Conservation (phyloP, 176 grass and related monocot species). For the Carex myosuroides region DNA sequence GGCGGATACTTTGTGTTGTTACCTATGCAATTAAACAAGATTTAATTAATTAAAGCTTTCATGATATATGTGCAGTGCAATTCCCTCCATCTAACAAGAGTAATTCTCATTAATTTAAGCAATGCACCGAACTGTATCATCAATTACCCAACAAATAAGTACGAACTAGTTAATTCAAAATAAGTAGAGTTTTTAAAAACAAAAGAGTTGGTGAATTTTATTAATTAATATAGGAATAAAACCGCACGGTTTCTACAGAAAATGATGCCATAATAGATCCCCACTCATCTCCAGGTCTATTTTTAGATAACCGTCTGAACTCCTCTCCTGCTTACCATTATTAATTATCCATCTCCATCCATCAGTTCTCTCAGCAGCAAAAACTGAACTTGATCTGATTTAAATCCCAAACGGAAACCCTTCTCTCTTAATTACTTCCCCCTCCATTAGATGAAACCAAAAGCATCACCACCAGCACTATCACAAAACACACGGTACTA, state of each 20-base stretch:
- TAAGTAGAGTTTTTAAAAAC: not conserved
- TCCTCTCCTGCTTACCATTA: not conserved
- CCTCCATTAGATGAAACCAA: not conserved
- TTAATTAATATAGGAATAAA: not conserved
- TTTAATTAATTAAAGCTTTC: not conserved
- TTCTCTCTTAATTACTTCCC: not conserved
- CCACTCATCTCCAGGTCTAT: not conserved
- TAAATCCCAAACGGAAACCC: not conserved
- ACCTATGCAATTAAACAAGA: not conserved
- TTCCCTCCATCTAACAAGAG: not conserved
- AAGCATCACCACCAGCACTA: not conserved
- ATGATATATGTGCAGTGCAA: not conserved
- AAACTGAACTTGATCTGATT: not conserved
- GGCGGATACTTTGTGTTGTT: not conserved
- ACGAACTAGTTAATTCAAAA: no score
- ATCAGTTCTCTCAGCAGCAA: not conserved
- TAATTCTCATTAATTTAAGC: not conserved
- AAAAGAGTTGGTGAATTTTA: no score
- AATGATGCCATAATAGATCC: not conserved
- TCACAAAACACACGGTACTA: not conserved
- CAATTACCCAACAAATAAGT: not conserved
- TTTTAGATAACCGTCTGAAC: slow-evolving; percentile 4
- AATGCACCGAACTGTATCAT: no score
- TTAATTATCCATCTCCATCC: not conserved
- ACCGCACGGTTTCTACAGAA: not conserved